Evolutionary conservation across 2,329 filamentous ascomycete species (phyloP), one percentile per base, ranked within the genome.

Genomic region (Fusarium protoensiforme): DNA sequence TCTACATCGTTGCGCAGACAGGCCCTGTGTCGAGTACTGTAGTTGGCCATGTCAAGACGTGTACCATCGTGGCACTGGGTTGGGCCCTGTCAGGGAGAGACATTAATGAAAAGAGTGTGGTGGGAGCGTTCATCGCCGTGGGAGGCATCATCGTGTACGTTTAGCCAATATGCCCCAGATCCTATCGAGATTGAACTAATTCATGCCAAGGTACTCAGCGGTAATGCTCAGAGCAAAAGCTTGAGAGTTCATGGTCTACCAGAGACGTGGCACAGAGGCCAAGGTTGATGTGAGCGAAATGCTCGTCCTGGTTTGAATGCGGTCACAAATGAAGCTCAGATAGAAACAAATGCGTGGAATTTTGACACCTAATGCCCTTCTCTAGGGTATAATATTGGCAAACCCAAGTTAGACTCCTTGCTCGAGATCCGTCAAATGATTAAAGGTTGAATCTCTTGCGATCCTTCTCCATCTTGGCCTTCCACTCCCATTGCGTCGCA

Each of bases 401-500:
- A 72, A 72, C 60, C 53, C 39, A 72, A 58, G 64, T 71, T 53
- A 57, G 61, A 54, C 61, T 57, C 71, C 63, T 48, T 57, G 53
- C 53, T 53, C 29, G 41, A 36, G 60, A n/a, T 18, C 22, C 58
- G 48, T 36, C 35, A 61, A 62, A 22, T 61, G 61, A 69, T 71
- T 88, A 98, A 80, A 99, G 86, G 83, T 97, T 96, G 85, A 98
- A 99, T 81, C 94, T 92, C 75, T 96, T 98, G 78, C 96, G 89
- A 80, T 93, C 88, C 87, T 98, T 98, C 85, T 99, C 96, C 92
- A 96, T 97, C 80, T 92, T 91, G 13, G 93, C 93, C 85, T 97
- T 97, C 96, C 96, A 99, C 81, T 98, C 91, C 96, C 96, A 98
- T 80, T 97, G 94, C 75, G 94, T 90, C 39, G 94, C 94, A 82